Evolutionary conservation across 805 yeast genomes (phyloP).

Genomic region (Hanseniaspora mollemarum): DNA sequence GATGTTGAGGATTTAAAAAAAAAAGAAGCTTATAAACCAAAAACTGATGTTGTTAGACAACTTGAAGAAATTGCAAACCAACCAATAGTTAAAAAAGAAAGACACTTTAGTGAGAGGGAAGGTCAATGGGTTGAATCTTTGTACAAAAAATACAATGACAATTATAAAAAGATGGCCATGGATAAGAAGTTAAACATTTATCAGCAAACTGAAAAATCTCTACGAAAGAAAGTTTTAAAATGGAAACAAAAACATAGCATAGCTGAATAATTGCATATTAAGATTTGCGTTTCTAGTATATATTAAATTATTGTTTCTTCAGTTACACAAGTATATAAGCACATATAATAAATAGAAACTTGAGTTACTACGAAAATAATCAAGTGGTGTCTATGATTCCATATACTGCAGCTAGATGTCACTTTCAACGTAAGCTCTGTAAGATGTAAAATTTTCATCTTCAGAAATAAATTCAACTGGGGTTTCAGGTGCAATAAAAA

Average conservation of each 20-base stretch:
- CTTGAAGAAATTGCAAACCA: constrained; percentile 50
- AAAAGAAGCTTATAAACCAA: constrained; percentile 21
- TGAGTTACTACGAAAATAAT: too few species aligned
- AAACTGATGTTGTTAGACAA: constrained; percentile 53
- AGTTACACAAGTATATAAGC: background rate
- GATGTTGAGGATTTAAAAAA: constrained; percentile 27
- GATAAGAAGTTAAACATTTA: constrained; percentile 71
- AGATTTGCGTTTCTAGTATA: background rate
- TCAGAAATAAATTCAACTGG: constrained; percentile 49
- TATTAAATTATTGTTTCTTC: background rate
- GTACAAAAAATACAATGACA: constrained; percentile 71
- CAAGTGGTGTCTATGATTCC: too few species aligned
- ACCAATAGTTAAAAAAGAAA: constrained; percentile 35
- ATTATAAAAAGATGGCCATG: constrained; percentile 83
- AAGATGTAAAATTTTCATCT: constrained; percentile 54
- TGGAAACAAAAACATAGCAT: constrained; percentile 48
- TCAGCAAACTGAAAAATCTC: constrained; percentile 78
- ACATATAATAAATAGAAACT: background rate
- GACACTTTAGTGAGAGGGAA: constrained; percentile 61
- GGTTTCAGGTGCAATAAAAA: constrained; percentile 69
- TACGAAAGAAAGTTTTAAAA: constrained; percentile 55
- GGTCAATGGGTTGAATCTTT: constrained; percentile 55
- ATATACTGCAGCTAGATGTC: constrained; percentile 19
- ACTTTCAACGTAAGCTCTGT: constrained; percentile 83
- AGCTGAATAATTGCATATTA: constrained; percentile 16